A percentile compares a stretch with the other conserved stretches of the same genome.
These are phyloP conservation scores for Paramecium pentaurelia DNA, from an alignment of 73 alveolate genomes.

Conservation along the genomic window DNA sequence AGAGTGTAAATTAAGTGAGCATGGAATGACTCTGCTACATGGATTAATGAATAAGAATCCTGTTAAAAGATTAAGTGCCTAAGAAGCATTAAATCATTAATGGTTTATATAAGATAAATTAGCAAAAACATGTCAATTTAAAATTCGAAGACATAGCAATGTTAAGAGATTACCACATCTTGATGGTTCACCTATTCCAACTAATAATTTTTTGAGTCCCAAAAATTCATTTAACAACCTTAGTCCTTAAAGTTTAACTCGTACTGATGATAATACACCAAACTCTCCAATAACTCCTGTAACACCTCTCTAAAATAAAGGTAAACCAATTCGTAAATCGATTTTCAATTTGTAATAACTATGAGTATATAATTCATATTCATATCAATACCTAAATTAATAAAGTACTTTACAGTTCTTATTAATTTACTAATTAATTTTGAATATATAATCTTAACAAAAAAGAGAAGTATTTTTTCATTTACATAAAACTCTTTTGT, in stretches of 20 bases:
- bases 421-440: no score
- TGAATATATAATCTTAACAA: no score
- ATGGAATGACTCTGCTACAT: background rate
- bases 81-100: background rate
- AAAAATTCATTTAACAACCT: background rate
- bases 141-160: conserved; percentile 16
- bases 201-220: background rate
- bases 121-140: conserved; percentile 3
- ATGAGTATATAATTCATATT: background rate
- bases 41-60: conserved; percentile 25
- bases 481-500: background rate
- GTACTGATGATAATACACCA: background rate
- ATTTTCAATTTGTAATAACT: background rate
- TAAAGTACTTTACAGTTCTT: no score
- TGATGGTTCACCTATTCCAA: background rate
- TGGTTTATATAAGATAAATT: background rate
- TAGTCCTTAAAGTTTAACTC: background rate
- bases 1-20: background rate
- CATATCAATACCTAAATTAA: background rate
- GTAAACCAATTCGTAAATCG: background rate
- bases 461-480: no score
- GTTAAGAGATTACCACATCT: background rate
- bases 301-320: background rate
- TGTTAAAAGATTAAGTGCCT: background rate
- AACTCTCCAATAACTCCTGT: background rate